Evolutionary conservation across 2,329 filamentous ascomycete species (phyloP).

Genomic region (Fusarium cicatricum): DNA sequence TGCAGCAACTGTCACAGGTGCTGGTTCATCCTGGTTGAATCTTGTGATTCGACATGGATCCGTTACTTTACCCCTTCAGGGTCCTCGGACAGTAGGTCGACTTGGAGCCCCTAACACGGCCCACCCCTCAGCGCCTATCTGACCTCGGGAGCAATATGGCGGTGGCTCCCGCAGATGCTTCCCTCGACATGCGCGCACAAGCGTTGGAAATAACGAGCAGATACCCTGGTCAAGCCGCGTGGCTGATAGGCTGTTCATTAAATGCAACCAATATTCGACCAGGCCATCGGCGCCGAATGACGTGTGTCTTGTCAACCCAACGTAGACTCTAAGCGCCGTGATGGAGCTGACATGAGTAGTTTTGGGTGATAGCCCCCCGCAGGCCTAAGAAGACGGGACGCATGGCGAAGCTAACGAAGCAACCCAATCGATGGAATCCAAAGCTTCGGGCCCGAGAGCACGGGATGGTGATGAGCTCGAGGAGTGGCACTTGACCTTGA

Average conservation of each 20-base stretch:
- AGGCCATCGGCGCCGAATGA: constrained; percentile 39
- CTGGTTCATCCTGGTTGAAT: constrained; percentile 15
- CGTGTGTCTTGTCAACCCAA: constrained; percentile 26
- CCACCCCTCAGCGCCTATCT: constrained; percentile 30
- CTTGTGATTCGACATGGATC: constrained; percentile 16
- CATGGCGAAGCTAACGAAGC: not conserved
- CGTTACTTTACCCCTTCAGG: not conserved
- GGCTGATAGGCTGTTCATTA: constrained; percentile 5
- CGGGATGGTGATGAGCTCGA: constrained; percentile 21
- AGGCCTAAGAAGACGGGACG: constrained; percentile 22
- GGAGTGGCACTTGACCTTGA: constrained; percentile 13
- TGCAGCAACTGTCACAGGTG: constrained; percentile 37
- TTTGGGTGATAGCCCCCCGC: constrained; percentile 30
- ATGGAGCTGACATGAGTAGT: constrained; percentile 23
- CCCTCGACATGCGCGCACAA: constrained; percentile 9
- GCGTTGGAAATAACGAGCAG: constrained; percentile 5
- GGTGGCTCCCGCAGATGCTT: constrained; percentile 1
- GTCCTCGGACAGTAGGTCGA: constrained; percentile 1
- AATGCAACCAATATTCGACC: constrained; percentile 27
- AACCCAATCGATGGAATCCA: constrained; percentile 3
- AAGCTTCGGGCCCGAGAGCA: constrained; percentile 26
- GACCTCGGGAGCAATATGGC: not conserved
- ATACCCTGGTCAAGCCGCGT: constrained; percentile 22
- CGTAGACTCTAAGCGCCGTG: constrained; percentile 38
- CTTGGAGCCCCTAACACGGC: not conserved